Percentiles rank a stretch among this genome's conserved stretches.
These are phyloP conservation scores for Solanum hybrid DNA, from an alignment of 305 asterid species.

Conservation along the genomic window DNA sequence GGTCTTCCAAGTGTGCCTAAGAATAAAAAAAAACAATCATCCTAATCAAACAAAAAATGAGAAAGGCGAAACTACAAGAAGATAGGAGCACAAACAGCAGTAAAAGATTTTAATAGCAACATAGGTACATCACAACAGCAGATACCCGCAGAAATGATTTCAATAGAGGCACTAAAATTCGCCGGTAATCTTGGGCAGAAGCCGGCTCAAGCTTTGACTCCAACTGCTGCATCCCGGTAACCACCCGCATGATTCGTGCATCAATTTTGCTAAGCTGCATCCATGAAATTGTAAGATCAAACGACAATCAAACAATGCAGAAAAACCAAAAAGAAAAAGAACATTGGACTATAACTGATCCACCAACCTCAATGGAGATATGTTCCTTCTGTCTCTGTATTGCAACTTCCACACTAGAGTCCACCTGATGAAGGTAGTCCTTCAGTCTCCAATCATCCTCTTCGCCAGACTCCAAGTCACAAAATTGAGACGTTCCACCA, in stretches of 20 bases:
- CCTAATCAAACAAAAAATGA: background rate
- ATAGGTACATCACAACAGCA: background rate
- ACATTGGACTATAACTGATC: conserved; percentile 4
- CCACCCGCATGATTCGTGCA: conserved; percentile 57
- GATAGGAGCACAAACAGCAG: background rate
- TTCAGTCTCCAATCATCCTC: conserved; percentile 75
- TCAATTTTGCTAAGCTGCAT: conserved; percentile 87
- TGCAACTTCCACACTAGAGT: conserved; percentile 81
- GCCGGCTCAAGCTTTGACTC: conserved; percentile 61
- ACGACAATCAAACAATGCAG: conserved; percentile 12
- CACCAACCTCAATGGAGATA: conserved; percentile 68
- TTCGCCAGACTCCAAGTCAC: conserved; percentile 82
- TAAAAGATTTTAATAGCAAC: conserved; percentile 2
- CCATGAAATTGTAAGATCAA: conserved; percentile 25
- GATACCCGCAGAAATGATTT: conserved; percentile 78
- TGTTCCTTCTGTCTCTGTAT: conserved; percentile 85
- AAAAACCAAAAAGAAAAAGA: background rate
- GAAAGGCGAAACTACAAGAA: background rate
- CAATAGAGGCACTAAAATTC: conserved; percentile 61
- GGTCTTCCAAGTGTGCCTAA: conserved; percentile 70
- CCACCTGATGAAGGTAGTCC: conserved; percentile 68
- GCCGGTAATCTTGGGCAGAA: conserved; percentile 55
- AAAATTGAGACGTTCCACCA: conserved; percentile 55
- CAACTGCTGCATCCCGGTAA: conserved; percentile 66
- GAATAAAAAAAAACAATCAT: conserved; percentile 13